phyloP scores from a whole-genome alignment of 139 green algal genomes.

The Coccomyxa sp. region DNA sequence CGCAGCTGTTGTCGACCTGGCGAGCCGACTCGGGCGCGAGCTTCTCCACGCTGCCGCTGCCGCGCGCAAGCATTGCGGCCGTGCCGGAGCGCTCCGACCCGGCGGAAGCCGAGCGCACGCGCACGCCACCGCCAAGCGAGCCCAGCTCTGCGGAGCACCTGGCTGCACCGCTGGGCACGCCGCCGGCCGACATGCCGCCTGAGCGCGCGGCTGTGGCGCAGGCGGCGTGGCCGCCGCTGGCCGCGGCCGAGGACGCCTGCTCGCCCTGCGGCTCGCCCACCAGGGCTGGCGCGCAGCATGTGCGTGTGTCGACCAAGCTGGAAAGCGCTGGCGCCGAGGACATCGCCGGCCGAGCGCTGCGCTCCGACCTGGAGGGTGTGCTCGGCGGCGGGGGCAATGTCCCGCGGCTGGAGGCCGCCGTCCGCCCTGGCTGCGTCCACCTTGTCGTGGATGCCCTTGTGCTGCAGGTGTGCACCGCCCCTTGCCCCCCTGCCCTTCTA shows the following conservation, averaged over 20 bases:
- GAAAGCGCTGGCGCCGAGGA: not conserved
- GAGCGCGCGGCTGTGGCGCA: too few species aligned
- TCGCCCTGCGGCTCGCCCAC: not conserved
- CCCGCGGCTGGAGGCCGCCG: not conserved
- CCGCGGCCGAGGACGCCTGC: not conserved
- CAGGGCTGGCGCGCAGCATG: not conserved
- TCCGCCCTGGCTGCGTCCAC: conserved; percentile 16
- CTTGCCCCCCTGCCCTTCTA: not conserved
- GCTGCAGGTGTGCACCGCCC: not conserved
- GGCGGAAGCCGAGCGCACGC: too few species aligned
- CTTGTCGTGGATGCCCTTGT: conserved; percentile 1
- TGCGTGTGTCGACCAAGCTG: not conserved
- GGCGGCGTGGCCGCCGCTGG: not conserved
- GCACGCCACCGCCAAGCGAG: too few species aligned
- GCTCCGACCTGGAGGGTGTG: not conserved
- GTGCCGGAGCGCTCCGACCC: too few species aligned
- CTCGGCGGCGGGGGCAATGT: not conserved
- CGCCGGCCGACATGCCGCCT: not conserved
- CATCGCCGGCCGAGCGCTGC: not conserved
- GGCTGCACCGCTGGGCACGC: too few species aligned
- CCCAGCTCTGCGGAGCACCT: too few species aligned
- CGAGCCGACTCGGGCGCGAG: too few species aligned
- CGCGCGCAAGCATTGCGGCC: too few species aligned
- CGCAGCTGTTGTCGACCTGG: too few species aligned
- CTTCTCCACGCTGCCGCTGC: too few species aligned